Base-by-base conservation (phyloP, 2,329 filamentous ascomycete species). In the Colletotrichum gigasporum region DNA sequence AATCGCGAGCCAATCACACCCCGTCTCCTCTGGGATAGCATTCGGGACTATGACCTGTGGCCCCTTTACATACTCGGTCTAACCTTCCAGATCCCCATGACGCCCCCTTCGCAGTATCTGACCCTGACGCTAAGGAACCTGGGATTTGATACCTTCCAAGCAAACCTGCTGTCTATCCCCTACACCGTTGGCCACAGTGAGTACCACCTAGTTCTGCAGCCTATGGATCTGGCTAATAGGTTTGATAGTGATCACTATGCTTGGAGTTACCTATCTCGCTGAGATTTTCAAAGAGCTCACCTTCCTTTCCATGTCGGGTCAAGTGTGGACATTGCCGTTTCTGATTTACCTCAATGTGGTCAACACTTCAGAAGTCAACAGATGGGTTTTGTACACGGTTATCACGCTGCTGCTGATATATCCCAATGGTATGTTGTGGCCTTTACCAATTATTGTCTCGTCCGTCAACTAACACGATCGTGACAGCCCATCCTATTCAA, bases 311-410 rank as follows among this genome's bases (percentile, higher is more conserved):
- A 73, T 80, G 39, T 66, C 82, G 2, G 78, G 76, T 9, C 83
- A 88, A 59, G 68, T 90, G 9, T 91, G 88, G 88, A 78, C 82
- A 2, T 74, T 91, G 3, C 87, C 88, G 0, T 86, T 86, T 60
- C 70, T 91, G 28, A 72, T 89, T 28, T 80, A 75, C 6, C 69
- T 84, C 54, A 81, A 79, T 42, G 78, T 76, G 3, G 65, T 80
- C 7, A 71, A 76, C 7, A 68, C 69, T 1, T 58, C 69, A 2
- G 52, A 61, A 4, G 64, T 74, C 24, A 70, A 72, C 39, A 74
- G 71, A 54, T 78, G 76, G 77, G 71, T 74, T 2, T 69, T 73
- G n/a, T 79, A 73, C 69, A 70, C 71, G 1, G 67, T 79, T 1
- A 67, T 79, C n/a, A 76, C 75, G 0, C 54, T 76, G 1, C 70